Evolutionary conservation across 768 basidiomycete genomes (phyloP), one percentile per base, ranked within the genome.

Genomic region (Tremella fuciformis): DNA sequence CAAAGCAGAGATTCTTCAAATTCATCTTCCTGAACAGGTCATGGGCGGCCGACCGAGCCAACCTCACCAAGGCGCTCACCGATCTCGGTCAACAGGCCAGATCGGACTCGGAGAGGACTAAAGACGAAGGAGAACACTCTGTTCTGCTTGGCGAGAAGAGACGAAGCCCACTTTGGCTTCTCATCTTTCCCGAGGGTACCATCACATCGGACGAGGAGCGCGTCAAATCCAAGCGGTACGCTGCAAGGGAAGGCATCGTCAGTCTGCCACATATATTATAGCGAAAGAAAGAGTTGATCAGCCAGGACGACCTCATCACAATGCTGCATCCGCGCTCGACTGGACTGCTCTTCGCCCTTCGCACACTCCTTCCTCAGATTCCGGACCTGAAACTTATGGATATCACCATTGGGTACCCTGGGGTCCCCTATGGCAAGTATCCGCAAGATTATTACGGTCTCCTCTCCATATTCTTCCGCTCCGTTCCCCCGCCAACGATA

Each of bases 151-250:
- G 41, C n/a, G 39, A 26, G 2, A 42, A 47, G n/a, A 26, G 42
- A 29, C 51, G 61, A 51, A 61, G 64, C 9, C 87, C 90, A 0
- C 80, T 96, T 42, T 85, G 86, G 61, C 84, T 94, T 66, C 80
- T 97, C 55, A 81, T 97, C 47, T 98, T 93, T 75, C 96, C 96
- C 0, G 96, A 99, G 76, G 96, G 96, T 26, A 97, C 94, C 3
- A 85, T 98, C 24, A 87, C 93, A 13, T 91, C 89, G 76, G 82
- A 84, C 62, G 81, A 91, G 61, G 98, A 93, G 3, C 78, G 90
- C 48, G 91, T 90, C 0, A 81, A 87, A 64, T 92, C 88, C 76
- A 85, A 84, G 78, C 87, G 86, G 68, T 98, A 85, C 71, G 91
- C 93, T 4, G 86, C 91, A 57, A 91, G 89, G 78, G 83, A 85